Evolutionary conservation across 1,139 yeast species (phyloP).

Genomic region (Kodamaea derodonti): DNA sequence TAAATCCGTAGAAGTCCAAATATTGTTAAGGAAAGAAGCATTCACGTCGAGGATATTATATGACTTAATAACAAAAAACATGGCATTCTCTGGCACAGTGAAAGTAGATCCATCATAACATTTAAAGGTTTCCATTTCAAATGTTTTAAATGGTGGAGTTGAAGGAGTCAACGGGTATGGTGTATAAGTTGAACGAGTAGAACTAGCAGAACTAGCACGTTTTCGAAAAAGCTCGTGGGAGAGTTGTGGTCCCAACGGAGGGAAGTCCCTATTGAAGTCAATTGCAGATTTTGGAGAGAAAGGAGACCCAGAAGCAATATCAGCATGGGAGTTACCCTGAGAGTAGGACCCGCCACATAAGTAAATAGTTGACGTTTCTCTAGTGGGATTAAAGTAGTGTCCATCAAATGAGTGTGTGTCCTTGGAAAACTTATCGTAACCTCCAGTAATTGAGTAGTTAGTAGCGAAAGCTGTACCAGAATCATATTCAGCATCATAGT

Average conservation of each 20-base stretch:
- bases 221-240: not conserved
- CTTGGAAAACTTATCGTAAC: too few species aligned
- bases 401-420: too few species aligned
- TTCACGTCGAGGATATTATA: slow-evolving; percentile 45
- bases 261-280: not conserved
- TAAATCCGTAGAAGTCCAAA: slow-evolving; percentile 59
- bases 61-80: slow-evolving; percentile 57
- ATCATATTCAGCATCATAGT: not conserved
- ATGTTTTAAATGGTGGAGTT: not conserved
- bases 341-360: not conserved
- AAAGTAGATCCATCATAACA: slow-evolving; percentile 20
- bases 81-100: slow-evolving; percentile 20
- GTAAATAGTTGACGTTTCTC: not conserved
- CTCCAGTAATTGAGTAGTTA: not conserved
- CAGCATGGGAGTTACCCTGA: not conserved
- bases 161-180: not conserved
- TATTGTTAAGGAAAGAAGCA: slow-evolving; percentile 44
- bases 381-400: not conserved
- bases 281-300: not conserved
- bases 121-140: slow-evolving; percentile 11
- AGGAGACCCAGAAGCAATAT: too few species aligned
- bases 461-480: not conserved
- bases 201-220: not conserved
- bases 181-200: not conserved
- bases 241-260: not conserved